Conservation (phyloP, 768 basidiomycete species). For the Lentinula sp. region DNA sequence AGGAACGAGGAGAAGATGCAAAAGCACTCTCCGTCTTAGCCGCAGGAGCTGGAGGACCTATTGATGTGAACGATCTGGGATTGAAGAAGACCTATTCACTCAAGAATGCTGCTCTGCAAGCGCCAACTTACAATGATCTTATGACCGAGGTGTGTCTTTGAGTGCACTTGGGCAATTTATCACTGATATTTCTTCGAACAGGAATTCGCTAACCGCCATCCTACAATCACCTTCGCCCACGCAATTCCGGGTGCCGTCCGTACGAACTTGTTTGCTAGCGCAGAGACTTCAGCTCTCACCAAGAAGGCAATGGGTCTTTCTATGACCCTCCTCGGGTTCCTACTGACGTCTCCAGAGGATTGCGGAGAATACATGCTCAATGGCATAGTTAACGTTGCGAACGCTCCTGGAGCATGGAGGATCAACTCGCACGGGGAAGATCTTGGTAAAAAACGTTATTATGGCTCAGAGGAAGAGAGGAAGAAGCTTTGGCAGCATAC, state of each 20-base stretch:
- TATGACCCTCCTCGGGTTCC: conserved; percentile 5
- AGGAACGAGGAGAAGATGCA: conserved; percentile 17
- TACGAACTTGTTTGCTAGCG: conserved; percentile 19
- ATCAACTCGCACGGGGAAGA: conserved; percentile 14
- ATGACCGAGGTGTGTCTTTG: conserved; percentile 12
- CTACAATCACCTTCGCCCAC: conserved; percentile 28
- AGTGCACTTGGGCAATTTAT: not conserved
- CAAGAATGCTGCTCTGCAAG: conserved; percentile 10
- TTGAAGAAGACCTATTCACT: conserved; percentile 21
- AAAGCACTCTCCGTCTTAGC: conserved; percentile 24
- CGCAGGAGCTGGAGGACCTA: conserved; percentile 15
- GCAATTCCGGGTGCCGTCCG: conserved; percentile 28
- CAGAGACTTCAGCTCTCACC: conserved; percentile 9
- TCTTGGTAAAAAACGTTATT: conserved; percentile 10
- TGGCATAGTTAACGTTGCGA: conserved; percentile 7
- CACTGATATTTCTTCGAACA: conserved; percentile 10
- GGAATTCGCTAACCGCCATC: conserved; percentile 26
- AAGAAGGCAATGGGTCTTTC: conserved; percentile 9
- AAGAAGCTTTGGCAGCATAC: conserved; percentile 17
- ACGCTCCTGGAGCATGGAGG: conserved; percentile 11
- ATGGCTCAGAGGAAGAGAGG: conserved; percentile 6
- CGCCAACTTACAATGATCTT: conserved; percentile 21
- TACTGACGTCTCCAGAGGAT: conserved; percentile 8
- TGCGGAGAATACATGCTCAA: conserved; percentile 14
- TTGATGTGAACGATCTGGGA: conserved; percentile 23